Percentiles rank a stretch among this genome's conserved stretches.
phyloP scores from a whole-genome alignment of 2,329 filamentous ascomycete genomes.

The Fulvia fulva region DNA sequence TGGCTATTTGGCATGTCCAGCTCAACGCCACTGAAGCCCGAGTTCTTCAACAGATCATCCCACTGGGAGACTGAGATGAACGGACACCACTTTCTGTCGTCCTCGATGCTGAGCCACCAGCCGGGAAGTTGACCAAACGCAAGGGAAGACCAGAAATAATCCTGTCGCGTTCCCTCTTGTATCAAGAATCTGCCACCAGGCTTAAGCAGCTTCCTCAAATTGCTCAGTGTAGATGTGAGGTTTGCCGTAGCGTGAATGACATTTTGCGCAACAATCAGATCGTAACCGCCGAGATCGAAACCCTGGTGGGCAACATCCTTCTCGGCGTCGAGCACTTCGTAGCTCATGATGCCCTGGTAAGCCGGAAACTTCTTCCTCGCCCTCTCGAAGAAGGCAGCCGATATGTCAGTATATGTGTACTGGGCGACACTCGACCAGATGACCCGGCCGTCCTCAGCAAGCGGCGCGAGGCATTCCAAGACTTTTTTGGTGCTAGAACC shows the following conservation, averaged over 20 bases:
- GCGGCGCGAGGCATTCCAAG: background rate
- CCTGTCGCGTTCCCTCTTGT: slow-evolving; percentile 10
- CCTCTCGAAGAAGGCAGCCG: slow-evolving; percentile 38
- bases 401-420: slow-evolving; percentile 34
- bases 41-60: slow-evolving; percentile 5
- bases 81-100: slow-evolving; percentile 9
- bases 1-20: slow-evolving; percentile 5
- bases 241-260: slow-evolving; percentile 22
- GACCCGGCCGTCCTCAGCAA: too few relatives aligned
- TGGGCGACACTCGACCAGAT: slow-evolving; percentile 1
- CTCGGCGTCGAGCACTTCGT: slow-evolving; percentile 30
- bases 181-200: slow-evolving; percentile 17
- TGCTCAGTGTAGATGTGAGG: slow-evolving; percentile 14
- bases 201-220: slow-evolving; percentile 22
- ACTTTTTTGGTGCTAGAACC: slow-evolving; percentile 25
- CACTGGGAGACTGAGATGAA: slow-evolving; percentile 3
- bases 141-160: background rate
- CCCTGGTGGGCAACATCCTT: slow-evolving; percentile 32
- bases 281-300: slow-evolving; percentile 28
- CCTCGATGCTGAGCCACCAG: slow-evolving; percentile 10
- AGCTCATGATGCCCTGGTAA: slow-evolving; percentile 30
- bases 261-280: slow-evolving; percentile 23
- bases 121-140: slow-evolving; percentile 5
- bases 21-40: slow-evolving; percentile 7
- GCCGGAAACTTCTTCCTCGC: slow-evolving; percentile 31